These are phyloP conservation scores for Apophysomyces elegans DNA, from an alignment of 371 early-diverging fungal species.

Conservation along the genomic window DNA sequence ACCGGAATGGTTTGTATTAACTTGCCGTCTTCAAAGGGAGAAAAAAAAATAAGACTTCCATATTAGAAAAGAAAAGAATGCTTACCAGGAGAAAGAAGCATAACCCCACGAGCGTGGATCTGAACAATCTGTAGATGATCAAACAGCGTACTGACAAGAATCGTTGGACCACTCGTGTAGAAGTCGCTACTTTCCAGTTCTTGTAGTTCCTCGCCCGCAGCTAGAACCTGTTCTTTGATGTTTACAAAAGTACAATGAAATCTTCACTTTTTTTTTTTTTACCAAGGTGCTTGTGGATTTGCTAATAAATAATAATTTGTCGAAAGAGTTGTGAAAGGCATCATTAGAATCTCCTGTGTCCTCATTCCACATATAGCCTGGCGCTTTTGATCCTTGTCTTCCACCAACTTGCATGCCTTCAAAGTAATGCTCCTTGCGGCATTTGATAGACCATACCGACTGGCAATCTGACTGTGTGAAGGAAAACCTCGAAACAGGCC, in stretches of 20 bases:
- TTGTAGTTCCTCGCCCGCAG: constrained; percentile 83
- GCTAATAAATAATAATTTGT: constrained; percentile 76
- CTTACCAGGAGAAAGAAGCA: constrained; percentile 66
- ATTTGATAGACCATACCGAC: constrained; percentile 71
- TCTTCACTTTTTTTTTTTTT: constrained; percentile 11
- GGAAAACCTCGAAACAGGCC: constrained; percentile 74
- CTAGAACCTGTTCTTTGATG: constrained; percentile 56
- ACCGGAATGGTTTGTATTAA: constrained; percentile 62
- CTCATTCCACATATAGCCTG: constrained; percentile 14
- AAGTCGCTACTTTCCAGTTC: constrained; percentile 82
- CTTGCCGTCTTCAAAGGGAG: constrained; percentile 55
- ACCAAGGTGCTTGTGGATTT: constrained; percentile 70
- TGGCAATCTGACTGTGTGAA: constrained; percentile 71
- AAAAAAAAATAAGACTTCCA: background rate
- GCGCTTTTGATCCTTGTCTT: constrained; percentile 27
- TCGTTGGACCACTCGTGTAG: constrained; percentile 76
- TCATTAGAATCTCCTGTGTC: constrained; percentile 20
- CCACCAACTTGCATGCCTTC: constrained; percentile 51
- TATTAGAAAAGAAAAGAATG: background rate
- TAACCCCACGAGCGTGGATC: constrained; percentile 75
- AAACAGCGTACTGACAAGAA: constrained; percentile 70
- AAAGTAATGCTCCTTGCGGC: constrained; percentile 55
- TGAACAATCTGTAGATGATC: constrained; percentile 76
- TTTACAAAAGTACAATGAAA: background rate
- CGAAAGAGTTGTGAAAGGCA: constrained; percentile 51